phyloP scores from a whole-genome alignment of 345 rosid species.

The Arabis hirsuta region DNA sequence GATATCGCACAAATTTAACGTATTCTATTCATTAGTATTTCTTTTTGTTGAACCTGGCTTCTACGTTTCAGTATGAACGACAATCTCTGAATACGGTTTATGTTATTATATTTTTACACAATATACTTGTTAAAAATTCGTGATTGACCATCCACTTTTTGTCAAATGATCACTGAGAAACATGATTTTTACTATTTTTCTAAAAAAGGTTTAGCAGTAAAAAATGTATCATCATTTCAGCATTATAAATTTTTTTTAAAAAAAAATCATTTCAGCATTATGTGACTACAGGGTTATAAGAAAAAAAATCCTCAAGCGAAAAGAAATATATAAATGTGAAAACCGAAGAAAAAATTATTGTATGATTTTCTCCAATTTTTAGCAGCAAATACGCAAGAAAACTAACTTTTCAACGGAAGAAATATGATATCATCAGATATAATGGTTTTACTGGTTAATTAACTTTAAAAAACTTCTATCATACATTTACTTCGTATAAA shows the following conservation, averaged over 20 bases:
- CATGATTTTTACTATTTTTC: not conserved
- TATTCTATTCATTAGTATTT: conserved; percentile 9
- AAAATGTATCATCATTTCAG: conserved; percentile 7
- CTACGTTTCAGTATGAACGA: conserved; percentile 43
- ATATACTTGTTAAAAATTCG: not conserved
- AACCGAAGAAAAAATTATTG: not conserved
- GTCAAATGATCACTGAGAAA: conserved; percentile 13
- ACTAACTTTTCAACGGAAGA: not conserved
- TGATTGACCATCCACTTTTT: conserved; percentile 21
- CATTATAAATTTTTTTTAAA: not conserved
- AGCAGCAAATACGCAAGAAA: not conserved
- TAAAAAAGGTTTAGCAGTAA: not conserved
- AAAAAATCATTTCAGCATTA: not conserved
- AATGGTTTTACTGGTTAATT: not conserved
- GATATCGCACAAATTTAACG: conserved; percentile 19
- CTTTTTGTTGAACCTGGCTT: conserved; percentile 15
- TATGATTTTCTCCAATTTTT: not conserved
- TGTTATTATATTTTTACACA: conserved; percentile 18
- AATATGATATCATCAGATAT: not conserved
- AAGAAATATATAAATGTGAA: not conserved
- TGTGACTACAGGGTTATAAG: not conserved
- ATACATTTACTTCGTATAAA: no score
- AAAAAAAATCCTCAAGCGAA: not conserved
- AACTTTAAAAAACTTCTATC: no score
- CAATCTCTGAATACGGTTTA: conserved; percentile 44